These are phyloP conservation scores for Stereum hirsutum DNA, from an alignment of 1,284 basidiomycete genomes.

Conservation along the genomic window DNA sequence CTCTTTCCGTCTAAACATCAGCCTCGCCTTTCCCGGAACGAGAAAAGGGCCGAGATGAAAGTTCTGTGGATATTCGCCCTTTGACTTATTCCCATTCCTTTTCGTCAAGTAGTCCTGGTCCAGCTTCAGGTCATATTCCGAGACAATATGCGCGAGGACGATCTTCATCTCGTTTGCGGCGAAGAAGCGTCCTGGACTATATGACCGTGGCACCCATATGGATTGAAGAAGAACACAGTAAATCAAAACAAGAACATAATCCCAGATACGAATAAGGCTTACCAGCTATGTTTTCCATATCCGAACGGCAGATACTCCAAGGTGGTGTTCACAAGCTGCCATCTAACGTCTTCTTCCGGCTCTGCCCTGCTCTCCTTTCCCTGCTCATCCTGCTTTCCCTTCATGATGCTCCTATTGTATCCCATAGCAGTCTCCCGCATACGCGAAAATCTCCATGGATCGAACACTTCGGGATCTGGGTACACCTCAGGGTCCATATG, in stretches of 20 bases:
- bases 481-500: conserved; percentile 21
- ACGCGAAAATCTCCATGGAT: conserved; percentile 23
- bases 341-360: conserved; percentile 9
- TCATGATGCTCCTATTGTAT: too few species aligned
- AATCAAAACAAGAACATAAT: not conserved
- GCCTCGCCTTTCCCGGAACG: not conserved
- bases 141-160: conserved; percentile 26
- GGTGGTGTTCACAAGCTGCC: conserved; percentile 17
- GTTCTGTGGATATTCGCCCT: too few species aligned
- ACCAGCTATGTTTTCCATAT: conserved; percentile 12
- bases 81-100: too few species aligned
- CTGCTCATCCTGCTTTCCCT: too few species aligned
- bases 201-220: not conserved
- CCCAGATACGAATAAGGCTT: too few species aligned
- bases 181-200: conserved; percentile 24
- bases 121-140: conserved; percentile 29
- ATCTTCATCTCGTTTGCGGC: conserved; percentile 27
- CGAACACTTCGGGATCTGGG: conserved; percentile 17
- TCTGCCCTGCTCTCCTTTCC: too few species aligned
- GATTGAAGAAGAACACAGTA: not conserved
- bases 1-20: not conserved
- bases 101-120: conserved; percentile 3
- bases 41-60: not conserved
- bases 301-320: conserved; percentile 20
- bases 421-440: conserved; percentile 11